A percentile compares a stretch with the other conserved stretches of the same genome.
phyloP scores from a whole-genome alignment of 2,329 filamentous ascomycete species.

The Berkeleyomyces basicola region DNA sequence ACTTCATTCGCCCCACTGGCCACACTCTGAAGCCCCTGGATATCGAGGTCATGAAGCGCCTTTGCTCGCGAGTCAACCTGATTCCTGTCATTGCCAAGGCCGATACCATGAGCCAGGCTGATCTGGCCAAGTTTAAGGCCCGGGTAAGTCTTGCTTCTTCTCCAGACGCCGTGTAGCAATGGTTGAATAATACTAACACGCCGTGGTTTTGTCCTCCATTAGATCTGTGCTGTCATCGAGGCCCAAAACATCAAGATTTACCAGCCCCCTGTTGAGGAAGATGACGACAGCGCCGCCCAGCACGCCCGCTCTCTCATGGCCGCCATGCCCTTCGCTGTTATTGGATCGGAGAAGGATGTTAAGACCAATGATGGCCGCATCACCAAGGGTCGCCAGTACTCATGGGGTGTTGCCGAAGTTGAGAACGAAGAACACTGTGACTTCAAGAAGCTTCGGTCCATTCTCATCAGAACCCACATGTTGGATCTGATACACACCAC shows the following conservation, averaged over 20 bases:
- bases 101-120: conserved; percentile 84
- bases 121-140: conserved; percentile 87
- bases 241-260: conserved; percentile 99
- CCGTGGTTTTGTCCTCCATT: conserved; percentile 17
- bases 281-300: conserved; percentile 88
- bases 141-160: conserved; percentile 43
- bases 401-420: conserved; percentile 97
- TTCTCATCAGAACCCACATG: conserved; percentile 98
- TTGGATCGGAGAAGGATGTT: conserved; percentile 97
- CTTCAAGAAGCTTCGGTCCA: conserved; percentile 99
- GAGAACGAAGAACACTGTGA: conserved; percentile 99
- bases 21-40: conserved; percentile 97
- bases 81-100: conserved; percentile 98
- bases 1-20: conserved; percentile 97
- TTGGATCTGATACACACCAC: conserved; percentile 98
- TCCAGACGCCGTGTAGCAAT: neutral
- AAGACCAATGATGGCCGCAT: conserved; percentile 91
- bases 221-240: conserved; percentile 92
- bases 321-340: conserved; percentile 97
- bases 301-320: conserved; percentile 89
- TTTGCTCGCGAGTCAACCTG: conserved; percentile 94
- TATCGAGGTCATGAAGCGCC: conserved; percentile 99
- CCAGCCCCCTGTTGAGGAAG: conserved; percentile 91
- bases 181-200: neutral
- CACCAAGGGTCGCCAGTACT: conserved; percentile 97